These are phyloP conservation scores for Elsinoe batatas DNA, from an alignment of 2,329 filamentous ascomycete genomes.

Conservation along the genomic window DNA sequence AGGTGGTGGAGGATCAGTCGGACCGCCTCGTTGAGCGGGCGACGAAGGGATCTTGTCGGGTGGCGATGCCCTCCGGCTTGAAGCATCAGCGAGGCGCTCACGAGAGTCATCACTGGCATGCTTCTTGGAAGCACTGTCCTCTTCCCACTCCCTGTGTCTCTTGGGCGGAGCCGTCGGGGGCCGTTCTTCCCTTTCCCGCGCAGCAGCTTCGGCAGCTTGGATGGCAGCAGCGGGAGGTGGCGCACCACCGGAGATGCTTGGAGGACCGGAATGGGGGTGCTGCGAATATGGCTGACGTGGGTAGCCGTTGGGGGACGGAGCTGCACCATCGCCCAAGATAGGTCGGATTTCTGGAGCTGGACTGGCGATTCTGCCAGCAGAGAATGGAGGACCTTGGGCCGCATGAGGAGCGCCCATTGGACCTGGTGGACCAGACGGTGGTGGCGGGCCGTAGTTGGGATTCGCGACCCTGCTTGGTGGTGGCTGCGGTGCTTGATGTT, in stretches of 20 bases:
- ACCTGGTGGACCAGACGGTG: constrained; percentile 41
- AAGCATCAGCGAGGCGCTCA: constrained; percentile 74
- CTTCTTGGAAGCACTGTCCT: constrained; percentile 66
- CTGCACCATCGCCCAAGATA: constrained; percentile 71
- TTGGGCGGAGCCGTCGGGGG: constrained; percentile 68
- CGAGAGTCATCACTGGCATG: constrained; percentile 79
- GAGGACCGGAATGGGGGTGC: constrained; percentile 53
- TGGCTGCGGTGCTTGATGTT: constrained; percentile 32
- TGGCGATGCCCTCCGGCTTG: constrained; percentile 55
- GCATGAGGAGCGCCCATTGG: constrained; percentile 39
- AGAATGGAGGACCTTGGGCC: constrained; percentile 55
- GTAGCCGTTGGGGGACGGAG: constrained; percentile 79
- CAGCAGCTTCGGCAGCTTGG: constrained; percentile 58
- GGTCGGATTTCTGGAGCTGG: constrained; percentile 76
- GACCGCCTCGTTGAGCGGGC: constrained; percentile 55
- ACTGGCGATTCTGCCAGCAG: constrained; percentile 52
- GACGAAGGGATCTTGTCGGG: constrained; percentile 46
- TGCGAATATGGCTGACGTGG: constrained; percentile 72
- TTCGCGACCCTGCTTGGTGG: constrained; percentile 19
- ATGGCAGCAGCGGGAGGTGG: constrained; percentile 54
- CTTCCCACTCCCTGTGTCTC: constrained; percentile 86
- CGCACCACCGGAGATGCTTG: constrained; percentile 58
- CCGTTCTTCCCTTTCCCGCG: constrained; percentile 60
- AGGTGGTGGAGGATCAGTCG: constrained; percentile 44
- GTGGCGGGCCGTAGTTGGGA: constrained; percentile 28